Evolutionary conservation across 192 early-diverging fungal genomes (phyloP), one percentile per base, ranked within the genome.

Genomic region (Diversispora epigaea): DNA sequence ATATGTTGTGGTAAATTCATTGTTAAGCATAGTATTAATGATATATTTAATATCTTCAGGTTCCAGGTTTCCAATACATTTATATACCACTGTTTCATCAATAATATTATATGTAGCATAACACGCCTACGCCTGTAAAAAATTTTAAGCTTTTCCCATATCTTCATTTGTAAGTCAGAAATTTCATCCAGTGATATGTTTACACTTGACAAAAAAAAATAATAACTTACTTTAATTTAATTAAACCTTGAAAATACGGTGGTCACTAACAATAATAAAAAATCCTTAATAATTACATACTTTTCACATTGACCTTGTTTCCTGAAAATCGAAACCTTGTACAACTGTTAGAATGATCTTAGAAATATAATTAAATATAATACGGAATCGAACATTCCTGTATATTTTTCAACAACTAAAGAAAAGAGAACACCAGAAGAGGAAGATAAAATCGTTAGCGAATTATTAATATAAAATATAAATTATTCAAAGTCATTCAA

Each of bases 321-420:
- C 92, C 6, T 14, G 90, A 87, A 84, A 99, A 99, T 63, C 96
- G 84, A 81, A 99, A 98, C 45, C 94, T 82, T 14, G 98, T 99
- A 85, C 98, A 99, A n/a, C 83, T 3, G 98, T 96, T 6, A 96
- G 96, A 60, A 96, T 97, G 52, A 99, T 98, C 79, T 97, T 98
- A 81, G 89, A 90, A 39, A 96, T 95, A 79, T 99, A 98, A 82
- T 99, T 99, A 86, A 96, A 98, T 69, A 99, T 96, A 66, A 99
- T 93, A 80, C 98, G 98, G 78, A 99, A 99, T 3, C 98, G 90
- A 8, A 98, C 96, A 76, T 98, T 99, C 49, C 88, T 87, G 98
- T 98, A 83, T 99, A 99, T 80, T 97, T 95, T 85, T 99, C 98
- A 78, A 99, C 93, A 14, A 99, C 96, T 93, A 49, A 43, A 9